A percentile compares a stretch with the other conserved stretches of the same genome.
Evolutionary conservation across 2,329 filamentous ascomycete genomes (phyloP).

Genomic region (Cercospora sp.): DNA sequence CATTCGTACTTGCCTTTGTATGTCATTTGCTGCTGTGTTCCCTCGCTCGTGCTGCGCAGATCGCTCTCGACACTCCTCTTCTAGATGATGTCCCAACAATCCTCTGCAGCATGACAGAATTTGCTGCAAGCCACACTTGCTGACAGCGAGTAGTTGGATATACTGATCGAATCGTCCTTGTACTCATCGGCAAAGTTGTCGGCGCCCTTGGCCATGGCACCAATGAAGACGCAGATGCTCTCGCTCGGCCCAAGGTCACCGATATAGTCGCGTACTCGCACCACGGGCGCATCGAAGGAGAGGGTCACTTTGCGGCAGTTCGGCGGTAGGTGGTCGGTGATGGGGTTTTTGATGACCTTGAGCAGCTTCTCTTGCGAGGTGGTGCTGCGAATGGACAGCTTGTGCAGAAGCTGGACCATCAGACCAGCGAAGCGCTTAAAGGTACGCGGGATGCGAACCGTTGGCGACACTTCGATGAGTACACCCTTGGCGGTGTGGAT

Average conservation of each 20-base stretch:
- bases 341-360: conserved; percentile 96
- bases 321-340: conserved; percentile 92
- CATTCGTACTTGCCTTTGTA: conserved; percentile 30
- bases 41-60: background rate
- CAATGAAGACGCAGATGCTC: conserved; percentile 96
- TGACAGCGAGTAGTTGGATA: conserved; percentile 96
- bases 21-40: conserved; percentile 1
- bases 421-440: conserved; percentile 98
- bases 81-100: conserved; percentile 92
- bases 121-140: conserved; percentile 99
- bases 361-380: conserved; percentile 97
- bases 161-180: conserved; percentile 96
- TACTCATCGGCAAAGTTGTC: conserved; percentile 93
- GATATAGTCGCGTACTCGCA: conserved; percentile 87
- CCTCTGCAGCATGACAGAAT: conserved; percentile 97
- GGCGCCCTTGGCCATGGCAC: conserved; percentile 95
- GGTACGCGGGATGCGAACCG: conserved; percentile 93
- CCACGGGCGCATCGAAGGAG: conserved; percentile 86
- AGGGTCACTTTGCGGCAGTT: conserved; percentile 98
- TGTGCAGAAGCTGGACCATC: conserved; percentile 97
- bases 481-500: conserved; percentile 98
- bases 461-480: conserved; percentile 96
- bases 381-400: conserved; percentile 91
- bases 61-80: background rate
- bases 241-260: conserved; percentile 75